A percentile compares a stretch with the other conserved stretches of the same genome.
phyloP scores from a whole-genome alignment of 192 early-diverging fungal genomes.

The Umbelopsis ramanniana region DNA sequence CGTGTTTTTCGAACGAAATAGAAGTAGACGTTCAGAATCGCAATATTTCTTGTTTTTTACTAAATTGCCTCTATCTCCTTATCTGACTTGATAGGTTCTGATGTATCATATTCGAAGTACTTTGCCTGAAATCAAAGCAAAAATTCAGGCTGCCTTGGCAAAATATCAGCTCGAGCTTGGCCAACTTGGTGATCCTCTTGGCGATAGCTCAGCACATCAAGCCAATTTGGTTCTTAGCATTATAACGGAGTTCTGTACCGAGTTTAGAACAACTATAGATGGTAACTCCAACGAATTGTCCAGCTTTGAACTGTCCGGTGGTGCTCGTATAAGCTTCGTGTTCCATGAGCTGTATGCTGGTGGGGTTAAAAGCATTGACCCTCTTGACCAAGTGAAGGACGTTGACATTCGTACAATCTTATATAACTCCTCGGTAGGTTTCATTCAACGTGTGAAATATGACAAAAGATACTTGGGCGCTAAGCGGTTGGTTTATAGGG shows the following conservation, averaged over 20 bases:
- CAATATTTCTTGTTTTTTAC: background rate
- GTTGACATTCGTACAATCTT: conserved; percentile 97
- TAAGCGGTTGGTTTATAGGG: conserved; percentile 54
- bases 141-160: conserved; percentile 82
- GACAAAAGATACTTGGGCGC: background rate
- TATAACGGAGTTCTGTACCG: conserved; percentile 98
- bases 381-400: conserved; percentile 99
- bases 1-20: background rate
- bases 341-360: conserved; percentile 97
- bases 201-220: conserved; percentile 68
- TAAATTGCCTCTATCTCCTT: background rate
- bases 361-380: conserved; percentile 94
- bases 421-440: conserved; percentile 90
- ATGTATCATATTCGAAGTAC: conserved; percentile 99
- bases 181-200: conserved; percentile 89
- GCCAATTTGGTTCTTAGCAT: conserved; percentile 94
- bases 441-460: background rate
- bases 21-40: background rate
- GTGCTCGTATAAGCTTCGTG: conserved; percentile 98
- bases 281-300: conserved; percentile 96
- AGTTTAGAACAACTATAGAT: conserved; percentile 95
- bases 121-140: conserved; percentile 98
- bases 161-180: conserved; percentile 89
- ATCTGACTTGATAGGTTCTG: conserved; percentile 70
- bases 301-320: conserved; percentile 93